phyloP scores from a whole-genome alignment of 805 yeast species.

The Candida xyloterini region DNA sequence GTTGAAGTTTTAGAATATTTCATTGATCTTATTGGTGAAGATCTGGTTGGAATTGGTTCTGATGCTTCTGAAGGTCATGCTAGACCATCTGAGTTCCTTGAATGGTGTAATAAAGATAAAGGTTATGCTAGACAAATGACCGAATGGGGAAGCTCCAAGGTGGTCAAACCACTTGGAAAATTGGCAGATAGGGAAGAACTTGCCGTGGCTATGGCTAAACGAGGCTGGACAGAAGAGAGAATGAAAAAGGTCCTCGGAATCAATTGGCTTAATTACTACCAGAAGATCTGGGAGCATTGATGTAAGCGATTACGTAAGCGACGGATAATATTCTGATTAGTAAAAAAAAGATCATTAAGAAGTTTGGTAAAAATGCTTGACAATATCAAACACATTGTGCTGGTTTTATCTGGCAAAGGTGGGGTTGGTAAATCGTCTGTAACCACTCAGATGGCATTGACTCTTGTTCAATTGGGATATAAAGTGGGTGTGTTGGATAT shows the following conservation, averaged over 20 bases:
- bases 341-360: too few relatives aligned
- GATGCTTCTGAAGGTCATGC: conserved; percentile 36
- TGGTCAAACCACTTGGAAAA: conserved; percentile 20
- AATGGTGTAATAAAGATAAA: conserved; percentile 21
- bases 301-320: conserved; percentile 4
- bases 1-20: conserved; percentile 42
- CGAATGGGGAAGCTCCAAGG: conserved; percentile 21
- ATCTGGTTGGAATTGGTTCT: conserved; percentile 47
- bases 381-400: conserved; percentile 69
- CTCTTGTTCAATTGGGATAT: conserved; percentile 64
- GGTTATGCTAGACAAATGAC: conserved; percentile 23
- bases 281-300: conserved; percentile 19
- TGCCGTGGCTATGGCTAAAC: conserved; percentile 21
- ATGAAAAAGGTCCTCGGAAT: conserved; percentile 20
- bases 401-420: conserved; percentile 91
- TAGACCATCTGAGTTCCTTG: conserved; percentile 21
- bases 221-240: conserved; percentile 22
- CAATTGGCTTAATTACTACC: conserved; percentile 20
- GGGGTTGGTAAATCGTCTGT: conserved; percentile 98
- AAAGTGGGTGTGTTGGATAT: conserved; percentile 94
- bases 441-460: conserved; percentile 89
- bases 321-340: not conserved
- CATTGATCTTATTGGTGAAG: conserved; percentile 43
- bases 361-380: conserved; percentile 7
- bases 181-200: conserved; percentile 22